Base-by-base conservation (phyloP, 768 basidiomycete genomes). In the Suillus paluster region DNA sequence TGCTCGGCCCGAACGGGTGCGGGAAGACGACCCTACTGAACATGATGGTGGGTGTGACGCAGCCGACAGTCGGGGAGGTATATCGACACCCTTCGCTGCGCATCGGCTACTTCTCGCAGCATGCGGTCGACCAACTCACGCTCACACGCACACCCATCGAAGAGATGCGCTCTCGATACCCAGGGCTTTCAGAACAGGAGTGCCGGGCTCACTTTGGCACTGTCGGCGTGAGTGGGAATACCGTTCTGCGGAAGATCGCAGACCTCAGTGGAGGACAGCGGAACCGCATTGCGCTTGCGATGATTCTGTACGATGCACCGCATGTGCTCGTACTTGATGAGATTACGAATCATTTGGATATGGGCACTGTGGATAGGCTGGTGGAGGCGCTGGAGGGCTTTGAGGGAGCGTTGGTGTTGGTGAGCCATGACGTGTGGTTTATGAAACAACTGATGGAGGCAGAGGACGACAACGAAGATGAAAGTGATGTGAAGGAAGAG, bases 331-430 rank as follows among this genome's bases (percentile, higher is more conserved):
- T 84, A 8, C 73, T 85, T 25, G 83, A 85, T 64, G 89, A 91
- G 70, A 84, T 87, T 5, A 87, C 89, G 14, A 80, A 88, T n/a
- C 89, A 91, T 73, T 73, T 91, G 46, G 89, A 91, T 70, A 78
- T 80, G 45, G 80, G 82, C 27, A 89, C 86, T 3, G 84, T 89
- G 36, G 73, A 80, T 61, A 84, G 84, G 0, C 73, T 91, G 2
- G 82, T 84, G 0, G 74, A 77, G 23, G 81, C 84, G 9, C 75
- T 90, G 45, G 77, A 78, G 53, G 71, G 69, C 15, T 90, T 80
- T 65, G 73, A 72, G 30, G 88, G 89, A 1, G 86, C 82, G 1
- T 68, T 90, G 34, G 74, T 89, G 11, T 75, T 89, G n/a, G 82
- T 90, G 54, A 88, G 85, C 49, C 89, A 91, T 67, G 89, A 91